A percentile compares a stretch with the other conserved stretches of the same genome.
These are phyloP conservation scores for Aspergillus jensenii DNA, from an alignment of 2,329 filamentous ascomycete species.

Conservation along the genomic window DNA sequence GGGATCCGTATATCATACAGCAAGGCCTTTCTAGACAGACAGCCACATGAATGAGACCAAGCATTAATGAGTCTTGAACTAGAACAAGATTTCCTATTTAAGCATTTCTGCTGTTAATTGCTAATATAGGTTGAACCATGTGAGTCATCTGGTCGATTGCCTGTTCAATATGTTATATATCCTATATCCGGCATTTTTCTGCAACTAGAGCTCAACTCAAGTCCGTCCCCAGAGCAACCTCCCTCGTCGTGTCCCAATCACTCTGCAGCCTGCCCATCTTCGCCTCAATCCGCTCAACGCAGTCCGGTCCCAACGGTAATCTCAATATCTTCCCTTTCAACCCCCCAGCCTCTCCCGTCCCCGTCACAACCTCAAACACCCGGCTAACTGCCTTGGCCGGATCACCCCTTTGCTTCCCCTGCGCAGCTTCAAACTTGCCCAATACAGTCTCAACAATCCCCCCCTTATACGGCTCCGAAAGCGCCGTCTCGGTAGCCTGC, in stretches of 20 bases:
- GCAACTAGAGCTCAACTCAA: not conserved
- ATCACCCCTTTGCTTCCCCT: constrained; percentile 20
- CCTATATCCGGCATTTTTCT: too few relatives aligned
- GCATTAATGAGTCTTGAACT: not conserved
- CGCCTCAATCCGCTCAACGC: constrained; percentile 22
- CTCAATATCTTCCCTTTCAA: constrained; percentile 36
- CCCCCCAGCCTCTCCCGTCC: constrained; percentile 30
- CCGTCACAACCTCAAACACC: constrained; percentile 41
- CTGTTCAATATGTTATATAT: not conserved
- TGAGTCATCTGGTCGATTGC: not conserved
- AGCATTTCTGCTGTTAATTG: too few relatives aligned
- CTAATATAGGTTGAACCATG: too few relatives aligned
- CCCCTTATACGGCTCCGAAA: constrained; percentile 31
- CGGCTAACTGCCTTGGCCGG: constrained; percentile 28
- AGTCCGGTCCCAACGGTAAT: constrained; percentile 41
- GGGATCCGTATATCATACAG: too few relatives aligned
- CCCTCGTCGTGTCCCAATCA: constrained; percentile 7
- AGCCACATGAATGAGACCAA: too few relatives aligned
- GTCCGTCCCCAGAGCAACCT: constrained; percentile 12
- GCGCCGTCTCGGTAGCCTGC: constrained; percentile 27
- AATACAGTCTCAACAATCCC: constrained; percentile 24
- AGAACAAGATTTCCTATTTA: too few relatives aligned
- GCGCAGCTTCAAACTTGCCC: constrained; percentile 19
- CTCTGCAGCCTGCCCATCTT: constrained; percentile 12
- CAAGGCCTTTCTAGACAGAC: too few relatives aligned